Evolutionary conservation across 371 early-diverging fungal species (phyloP), one percentile per base, ranked within the genome.

Genomic region (Choanephora cucurbitarum): DNA sequence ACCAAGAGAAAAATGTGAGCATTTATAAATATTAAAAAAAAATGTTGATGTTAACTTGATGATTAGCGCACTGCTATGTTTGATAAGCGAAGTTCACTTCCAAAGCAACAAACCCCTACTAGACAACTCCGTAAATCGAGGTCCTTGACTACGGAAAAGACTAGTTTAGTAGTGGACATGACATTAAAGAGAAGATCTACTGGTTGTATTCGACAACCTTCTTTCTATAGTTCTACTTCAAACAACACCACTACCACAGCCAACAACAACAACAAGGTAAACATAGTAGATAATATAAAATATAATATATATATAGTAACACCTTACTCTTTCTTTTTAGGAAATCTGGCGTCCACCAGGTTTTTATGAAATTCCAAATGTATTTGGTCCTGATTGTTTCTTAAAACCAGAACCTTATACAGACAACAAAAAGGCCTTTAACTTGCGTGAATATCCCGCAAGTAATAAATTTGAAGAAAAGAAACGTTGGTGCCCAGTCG

Each of bases 291-390:
- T n/a, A 41, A 28, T 19, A 23, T 19, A 11, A 2, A 42, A 18
- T 17, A 10, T 40, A 15, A 15, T 3, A 40, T 10, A 40, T 11
- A 15, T 10, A 28, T 24, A 45, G 14, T 2, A 45, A 24, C 5
- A 24, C 8, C 8, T 49, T 13, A 23, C 28, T 17, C n/a, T 40
- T 33, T 42, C 49, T 21, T 28, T 52, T 39, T 40, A 64, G 64
- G 59, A 73, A 60, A 66, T 69, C 11, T 75, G 75, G 75, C 62
- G 75, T 63, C 66, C 75, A 41, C 75, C 75, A 59, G 75, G 75
- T 28, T 62, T 60, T 18, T 72, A 69, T 52, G 72, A 75, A 55
- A 73, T 77, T 24, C 77, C 77, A 48, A 70, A 77, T 57, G 71
- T 73, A 50, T 64, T 77, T 47, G 77, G 74, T 15, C 49, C 54